Conservation (phyloP, 352 stramenopile genomes). For the Phytophthora boehmeriae region DNA sequence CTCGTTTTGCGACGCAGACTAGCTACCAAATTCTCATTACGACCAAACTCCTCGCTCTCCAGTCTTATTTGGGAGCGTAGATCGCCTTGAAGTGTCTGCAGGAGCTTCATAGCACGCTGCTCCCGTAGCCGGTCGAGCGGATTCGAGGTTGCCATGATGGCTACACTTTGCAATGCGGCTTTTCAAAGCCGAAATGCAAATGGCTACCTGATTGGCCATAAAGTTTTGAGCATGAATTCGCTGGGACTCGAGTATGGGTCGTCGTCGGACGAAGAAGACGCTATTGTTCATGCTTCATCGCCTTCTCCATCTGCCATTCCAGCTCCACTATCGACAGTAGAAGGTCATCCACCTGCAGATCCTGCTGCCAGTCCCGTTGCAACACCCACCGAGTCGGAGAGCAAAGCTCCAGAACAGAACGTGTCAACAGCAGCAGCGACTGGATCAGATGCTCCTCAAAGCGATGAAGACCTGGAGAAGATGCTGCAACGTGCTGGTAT, state of each 20-base stretch:
- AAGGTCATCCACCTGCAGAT: constrained; percentile 8
- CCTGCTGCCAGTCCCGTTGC: neutral
- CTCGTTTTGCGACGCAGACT: constrained; percentile 49
- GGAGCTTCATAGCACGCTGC: constrained; percentile 61
- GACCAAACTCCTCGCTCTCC: constrained; percentile 49
- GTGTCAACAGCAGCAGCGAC: constrained; percentile 2
- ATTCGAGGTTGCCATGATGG: constrained; percentile 31
- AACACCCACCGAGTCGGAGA: constrained; percentile 5
- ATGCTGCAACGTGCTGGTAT: constrained; percentile 48
- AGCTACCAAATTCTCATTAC: constrained; percentile 31
- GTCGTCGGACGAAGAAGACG: constrained; percentile 36
- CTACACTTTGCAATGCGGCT: neutral
- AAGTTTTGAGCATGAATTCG: constrained; percentile 36
- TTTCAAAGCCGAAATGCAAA: neutral
- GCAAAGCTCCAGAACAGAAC: constrained; percentile 7
- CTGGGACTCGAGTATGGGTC: constrained; percentile 46
- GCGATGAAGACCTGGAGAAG: constrained; percentile 38
- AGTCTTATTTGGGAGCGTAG: constrained; percentile 61
- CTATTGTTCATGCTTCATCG: neutral
- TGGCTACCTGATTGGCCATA: constrained; percentile 17
- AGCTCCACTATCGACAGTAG: neutral
- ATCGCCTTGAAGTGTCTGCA: constrained; percentile 64
- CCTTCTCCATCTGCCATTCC: neutral
- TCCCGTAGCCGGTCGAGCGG: constrained; percentile 71
- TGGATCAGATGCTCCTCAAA: constrained; percentile 7